Percentiles rank a stretch among this genome's conserved stretches.
phyloP scores from a whole-genome alignment of 352 stramenopile species.

The Albugo candida region DNA sequence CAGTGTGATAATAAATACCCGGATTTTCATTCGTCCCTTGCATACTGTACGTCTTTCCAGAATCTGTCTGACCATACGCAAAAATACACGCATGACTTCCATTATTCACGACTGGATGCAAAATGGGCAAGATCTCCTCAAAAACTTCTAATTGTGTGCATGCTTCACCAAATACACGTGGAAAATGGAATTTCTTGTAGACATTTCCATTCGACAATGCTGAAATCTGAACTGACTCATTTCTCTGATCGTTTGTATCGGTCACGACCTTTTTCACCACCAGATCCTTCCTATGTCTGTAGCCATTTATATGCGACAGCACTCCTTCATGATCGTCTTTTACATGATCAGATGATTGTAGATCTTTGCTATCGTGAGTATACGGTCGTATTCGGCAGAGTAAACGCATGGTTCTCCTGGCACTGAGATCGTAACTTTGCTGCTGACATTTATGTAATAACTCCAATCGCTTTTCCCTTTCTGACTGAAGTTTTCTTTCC shows the following conservation, averaged over 20 bases:
- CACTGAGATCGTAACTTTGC: constrained; percentile 5
- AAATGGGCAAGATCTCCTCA: constrained; percentile 77
- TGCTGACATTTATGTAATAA: constrained; percentile 21
- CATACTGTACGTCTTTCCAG: constrained; percentile 22
- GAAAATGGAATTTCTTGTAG: constrained; percentile 72
- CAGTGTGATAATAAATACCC: constrained; percentile 24
- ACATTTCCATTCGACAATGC: constrained; percentile 22
- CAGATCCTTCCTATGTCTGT: not conserved
- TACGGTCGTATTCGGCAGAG: constrained; percentile 54
- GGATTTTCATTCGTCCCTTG: constrained; percentile 9
- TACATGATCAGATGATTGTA: not conserved
- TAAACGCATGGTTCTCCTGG: constrained; percentile 50
- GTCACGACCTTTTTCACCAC: not conserved
- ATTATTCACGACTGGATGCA: constrained; percentile 46
- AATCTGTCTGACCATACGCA: constrained; percentile 79
- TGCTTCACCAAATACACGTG: constrained; percentile 68
- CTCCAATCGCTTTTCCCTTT: constrained; percentile 20
- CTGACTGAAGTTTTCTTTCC: constrained; percentile 22
- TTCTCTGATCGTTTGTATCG: no score
- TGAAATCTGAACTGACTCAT: constrained; percentile 6
- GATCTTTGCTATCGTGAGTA: constrained; percentile 1
- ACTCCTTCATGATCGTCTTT: not conserved
- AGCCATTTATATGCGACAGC: no score
- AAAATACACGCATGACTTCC: constrained; percentile 90
- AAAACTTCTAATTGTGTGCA: constrained; percentile 73